Conservation (phyloP, 176 grass and related monocot species). For the Calamus simplicifolius region DNA sequence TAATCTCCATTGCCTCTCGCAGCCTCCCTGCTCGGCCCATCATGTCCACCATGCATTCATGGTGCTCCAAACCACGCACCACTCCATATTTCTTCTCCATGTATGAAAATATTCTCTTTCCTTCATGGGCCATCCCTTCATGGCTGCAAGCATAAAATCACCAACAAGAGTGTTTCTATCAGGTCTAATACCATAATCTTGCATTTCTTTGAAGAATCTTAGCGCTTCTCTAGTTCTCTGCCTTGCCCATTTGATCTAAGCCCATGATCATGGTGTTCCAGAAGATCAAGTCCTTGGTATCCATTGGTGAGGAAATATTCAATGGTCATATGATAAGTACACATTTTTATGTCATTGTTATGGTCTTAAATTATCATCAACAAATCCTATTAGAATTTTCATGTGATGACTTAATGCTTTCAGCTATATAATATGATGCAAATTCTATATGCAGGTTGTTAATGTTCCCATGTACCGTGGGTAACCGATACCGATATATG, state of each 20-base stretch:
- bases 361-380: too few relatives aligned
- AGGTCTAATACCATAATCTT: constrained; percentile 31
- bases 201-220: constrained; percentile 42
- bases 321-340: too few relatives aligned
- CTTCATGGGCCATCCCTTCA: constrained; percentile 41
- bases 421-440: too few relatives aligned
- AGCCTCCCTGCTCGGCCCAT: constrained; percentile 58
- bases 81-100: constrained; percentile 63
- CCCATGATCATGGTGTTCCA: constrained; percentile 84
- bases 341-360: too few relatives aligned
- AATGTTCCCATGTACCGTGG: too few relatives aligned
- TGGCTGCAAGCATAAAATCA: constrained; percentile 58
- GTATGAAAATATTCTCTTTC: constrained; percentile 33
- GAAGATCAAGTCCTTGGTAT: constrained; percentile 56
- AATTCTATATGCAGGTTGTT: too few relatives aligned
- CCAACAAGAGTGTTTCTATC: constrained; percentile 80
- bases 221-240: constrained; percentile 72
- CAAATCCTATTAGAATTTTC: too few relatives aligned
- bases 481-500: too few relatives aligned
- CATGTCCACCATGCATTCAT: constrained; percentile 47
- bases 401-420: too few relatives aligned
- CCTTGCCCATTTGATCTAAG: constrained; percentile 64
- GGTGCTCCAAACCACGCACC: constrained; percentile 38
- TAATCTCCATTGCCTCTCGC: constrained; percentile 50
- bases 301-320: constrained; percentile 36